A percentile compares a stretch with the other conserved stretches of the same genome.
These are phyloP conservation scores for Phaffia rhodozyma DNA, from an alignment of 1,284 basidiomycete genomes.

Conservation along the genomic window DNA sequence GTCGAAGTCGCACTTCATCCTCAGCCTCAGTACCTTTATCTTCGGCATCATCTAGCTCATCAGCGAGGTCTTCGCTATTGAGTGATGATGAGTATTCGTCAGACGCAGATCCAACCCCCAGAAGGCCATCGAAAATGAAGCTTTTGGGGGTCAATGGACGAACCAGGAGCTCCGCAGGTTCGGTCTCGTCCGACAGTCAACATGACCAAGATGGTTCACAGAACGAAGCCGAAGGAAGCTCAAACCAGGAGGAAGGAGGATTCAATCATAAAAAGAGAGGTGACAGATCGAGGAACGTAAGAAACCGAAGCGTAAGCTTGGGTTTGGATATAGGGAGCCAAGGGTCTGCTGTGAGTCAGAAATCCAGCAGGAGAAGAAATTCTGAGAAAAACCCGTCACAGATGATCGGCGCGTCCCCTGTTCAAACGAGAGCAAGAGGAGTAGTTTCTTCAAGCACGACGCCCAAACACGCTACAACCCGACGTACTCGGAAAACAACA, in stretches of 20 bases:
- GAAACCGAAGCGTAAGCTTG: background rate
- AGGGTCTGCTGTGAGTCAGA: background rate
- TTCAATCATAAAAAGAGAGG: background rate
- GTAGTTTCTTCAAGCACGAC: too few species aligned
- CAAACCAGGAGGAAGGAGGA: background rate
- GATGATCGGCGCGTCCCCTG: background rate
- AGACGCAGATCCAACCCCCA: conserved; percentile 5
- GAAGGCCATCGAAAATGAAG: background rate
- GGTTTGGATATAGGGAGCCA: too few species aligned
- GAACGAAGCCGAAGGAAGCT: too few species aligned
- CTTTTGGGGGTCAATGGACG: too few species aligned
- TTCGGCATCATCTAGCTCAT: background rate
- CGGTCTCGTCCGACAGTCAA: background rate
- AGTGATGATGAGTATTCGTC: background rate
- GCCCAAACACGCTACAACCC: background rate
- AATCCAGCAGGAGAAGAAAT: background rate
- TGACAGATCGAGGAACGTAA: conserved; percentile 9
- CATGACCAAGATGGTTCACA: background rate
- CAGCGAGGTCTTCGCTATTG: background rate
- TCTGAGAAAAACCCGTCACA: background rate
- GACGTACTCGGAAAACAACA: background rate
- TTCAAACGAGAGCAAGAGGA: background rate
- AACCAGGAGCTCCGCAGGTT: background rate
- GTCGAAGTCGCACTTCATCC: background rate
- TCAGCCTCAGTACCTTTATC: background rate